Percentiles rank a stretch among this genome's conserved stretches.
Evolutionary conservation across 192 early-diverging fungal species (phyloP).

Genomic region (Linnemannia elongata): DNA sequence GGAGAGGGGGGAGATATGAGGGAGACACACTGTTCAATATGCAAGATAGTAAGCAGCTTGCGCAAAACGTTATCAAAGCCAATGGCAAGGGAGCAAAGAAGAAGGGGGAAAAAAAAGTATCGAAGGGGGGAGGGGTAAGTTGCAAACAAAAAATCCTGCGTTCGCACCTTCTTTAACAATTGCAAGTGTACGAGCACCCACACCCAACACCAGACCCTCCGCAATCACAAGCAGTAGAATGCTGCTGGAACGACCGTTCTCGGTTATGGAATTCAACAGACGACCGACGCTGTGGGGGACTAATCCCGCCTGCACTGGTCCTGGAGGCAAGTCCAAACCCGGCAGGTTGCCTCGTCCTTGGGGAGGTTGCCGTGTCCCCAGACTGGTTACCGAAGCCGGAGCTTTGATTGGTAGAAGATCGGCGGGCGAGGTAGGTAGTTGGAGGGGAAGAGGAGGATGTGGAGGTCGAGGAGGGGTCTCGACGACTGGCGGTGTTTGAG

Average conservation of each 20-base stretch:
- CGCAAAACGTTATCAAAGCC: neutral
- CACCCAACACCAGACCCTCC: slow-evolving; percentile 50
- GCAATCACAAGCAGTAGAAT: slow-evolving; percentile 53
- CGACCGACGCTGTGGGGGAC: slow-evolving; percentile 29
- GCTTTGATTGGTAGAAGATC: neutral
- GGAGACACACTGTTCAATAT: neutral
- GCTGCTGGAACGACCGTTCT: slow-evolving; percentile 48
- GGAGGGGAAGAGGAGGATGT: slow-evolving; percentile 31
- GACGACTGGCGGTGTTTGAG: neutral
- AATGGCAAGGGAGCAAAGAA: neutral
- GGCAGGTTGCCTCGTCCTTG: slow-evolving; percentile 27
- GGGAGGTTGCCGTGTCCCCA: slow-evolving; percentile 19
- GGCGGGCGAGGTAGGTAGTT: slow-evolving; percentile 11
- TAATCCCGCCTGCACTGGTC: neutral
- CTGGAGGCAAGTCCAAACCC: slow-evolving; percentile 21
- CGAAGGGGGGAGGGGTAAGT: neutral
- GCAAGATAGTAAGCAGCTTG: neutral
- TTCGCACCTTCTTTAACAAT: slow-evolving; percentile 16
- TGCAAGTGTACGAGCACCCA: slow-evolving; percentile 39
- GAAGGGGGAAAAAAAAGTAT: neutral
- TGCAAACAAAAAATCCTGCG: neutral
- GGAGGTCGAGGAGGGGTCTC: neutral
- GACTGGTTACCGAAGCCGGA: neutral
- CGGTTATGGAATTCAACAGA: slow-evolving; percentile 49
- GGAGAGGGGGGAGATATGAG: neutral